phyloP scores from a whole-genome alignment of 1,139 yeast species.

The Nadsonia commutata region DNA sequence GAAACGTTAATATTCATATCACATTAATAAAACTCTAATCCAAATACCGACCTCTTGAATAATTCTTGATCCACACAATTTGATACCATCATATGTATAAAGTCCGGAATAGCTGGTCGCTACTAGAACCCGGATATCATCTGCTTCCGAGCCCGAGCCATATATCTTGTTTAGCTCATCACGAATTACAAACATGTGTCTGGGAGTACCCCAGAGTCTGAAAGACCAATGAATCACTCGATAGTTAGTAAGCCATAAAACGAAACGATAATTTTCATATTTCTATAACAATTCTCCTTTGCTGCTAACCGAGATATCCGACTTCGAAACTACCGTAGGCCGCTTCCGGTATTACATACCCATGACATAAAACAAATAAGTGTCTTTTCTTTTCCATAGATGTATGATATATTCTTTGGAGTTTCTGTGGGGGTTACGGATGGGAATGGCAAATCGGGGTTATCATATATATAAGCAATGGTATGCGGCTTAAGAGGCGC shows the following conservation, averaged over 20 bases:
- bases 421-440: neutral
- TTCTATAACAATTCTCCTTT: too few species aligned
- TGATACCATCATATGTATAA: conserved; percentile 78
- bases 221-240: too few species aligned
- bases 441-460: neutral
- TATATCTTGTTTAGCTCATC: conserved; percentile 31
- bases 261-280: too few species aligned
- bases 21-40: neutral
- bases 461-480: too few species aligned
- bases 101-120: conserved; percentile 61
- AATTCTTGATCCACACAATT: conserved; percentile 54
- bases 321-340: too few species aligned
- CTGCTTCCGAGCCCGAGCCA: conserved; percentile 30
- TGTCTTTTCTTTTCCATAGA: conserved; percentile 28
- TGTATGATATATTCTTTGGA: neutral
- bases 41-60: conserved; percentile 32
- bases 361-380: conserved; percentile 69
- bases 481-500: too few species aligned
- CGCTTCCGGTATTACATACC: too few species aligned
- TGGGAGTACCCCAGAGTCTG: conserved; percentile 67
- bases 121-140: conserved; percentile 30
- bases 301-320: too few species aligned
- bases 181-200: conserved; percentile 52
- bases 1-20: too few species aligned
- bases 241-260: too few species aligned